Base-by-base conservation (phyloP, 345 rosid genomes). In the Mallotus nudiflorus region DNA sequence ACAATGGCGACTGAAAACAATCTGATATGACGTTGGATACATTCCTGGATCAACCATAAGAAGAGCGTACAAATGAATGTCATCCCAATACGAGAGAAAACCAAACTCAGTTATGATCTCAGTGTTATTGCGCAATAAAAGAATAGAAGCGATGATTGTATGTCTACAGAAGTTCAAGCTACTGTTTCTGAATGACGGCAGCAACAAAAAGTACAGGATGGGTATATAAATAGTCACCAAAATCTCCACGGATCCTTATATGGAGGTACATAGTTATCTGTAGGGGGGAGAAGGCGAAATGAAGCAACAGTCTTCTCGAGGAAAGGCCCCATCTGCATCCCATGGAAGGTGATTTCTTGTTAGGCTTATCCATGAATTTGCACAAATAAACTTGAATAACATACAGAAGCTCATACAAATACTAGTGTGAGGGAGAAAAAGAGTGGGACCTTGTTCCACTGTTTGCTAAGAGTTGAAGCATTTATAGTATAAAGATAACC, bases 201-300 rank as follows among this genome's bases (percentile, higher is more conserved):
- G n/a, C 28, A 58, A 22, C 0, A 39, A 19, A 0, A 0, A 46
- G 15, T 4, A 48, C n/a, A 46, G 10, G 16, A 39, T 5, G 37
- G 52, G n/a, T 29, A 12, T 31, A 55, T 27, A 55, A 49, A 37
- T 5, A 46, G 28, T 91, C 90, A 93, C 98, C 97, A 91, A 83
- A 93, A 93, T 84, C 97, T 88, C 97, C 97, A 93, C 16, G 98
- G 96, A 83, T 94, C 98, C 80, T 94, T 94, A 77, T 60, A 91
- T 39, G 98, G 98, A 81, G 97, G 97, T 69, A 91, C 91, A 70
- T 91, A 94, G 76, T 72, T 82, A 62, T 82, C 85, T 16, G 95
- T 89, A 5, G 93, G 85, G 59, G 93, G 91, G 55, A 89, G 85
- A 72, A 94, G 96, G 60, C 88, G 89, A 75, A 94, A 91, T 3